Evolutionary conservation across 345 rosid genomes (phyloP), one percentile per base, ranked within the genome.

Genomic region (Gynandropsis gynandra): DNA sequence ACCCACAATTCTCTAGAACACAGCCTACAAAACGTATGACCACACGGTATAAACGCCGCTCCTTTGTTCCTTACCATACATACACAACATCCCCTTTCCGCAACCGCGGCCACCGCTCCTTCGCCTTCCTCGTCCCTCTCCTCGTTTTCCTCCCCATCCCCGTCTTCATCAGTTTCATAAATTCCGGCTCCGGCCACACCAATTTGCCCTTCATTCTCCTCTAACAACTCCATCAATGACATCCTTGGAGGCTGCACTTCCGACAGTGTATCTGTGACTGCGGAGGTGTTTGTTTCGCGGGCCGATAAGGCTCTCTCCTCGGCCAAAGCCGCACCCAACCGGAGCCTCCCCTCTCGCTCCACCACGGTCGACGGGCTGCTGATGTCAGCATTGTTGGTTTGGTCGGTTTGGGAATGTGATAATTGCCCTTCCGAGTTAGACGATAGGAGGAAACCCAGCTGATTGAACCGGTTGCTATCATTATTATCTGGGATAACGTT

Each of bases 31-130:
- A 87, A 92, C 0, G 93, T 87, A 61, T 92, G 98, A 10, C 96
- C 96, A 10, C 98, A 92, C 1, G 98, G 98, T 18, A 92, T 82
- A 73, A 92, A 87, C 14, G 98, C 96, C 35, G 98, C 80, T 3
- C 98, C 95, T 75, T 82, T 92, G 48, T 80, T 83, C 74, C 96
- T 80, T 46, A 87, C 78, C 98, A 92, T 87, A 79, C 98, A 92
- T 58, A 92, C 95, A 65, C 98, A 84, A 73, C 98, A 87, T 11
- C 67, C 62, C 16, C 56, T 44, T 65, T 84, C 92, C 1, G 59
- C 41, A 0, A 3, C 40, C 40, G 13, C 40, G 10, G 40, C 40
- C 40, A 11, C 40, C 40, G 13, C 40, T 36, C 40, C 40, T 36
- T 11, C 67, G 7, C 76, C 78, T 1, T 55, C 72, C 0, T 33